Percentiles rank a stretch among this genome's conserved stretches.
phyloP scores from a whole-genome alignment of 139 green algal species.

The Picochlorum sp. region DNA sequence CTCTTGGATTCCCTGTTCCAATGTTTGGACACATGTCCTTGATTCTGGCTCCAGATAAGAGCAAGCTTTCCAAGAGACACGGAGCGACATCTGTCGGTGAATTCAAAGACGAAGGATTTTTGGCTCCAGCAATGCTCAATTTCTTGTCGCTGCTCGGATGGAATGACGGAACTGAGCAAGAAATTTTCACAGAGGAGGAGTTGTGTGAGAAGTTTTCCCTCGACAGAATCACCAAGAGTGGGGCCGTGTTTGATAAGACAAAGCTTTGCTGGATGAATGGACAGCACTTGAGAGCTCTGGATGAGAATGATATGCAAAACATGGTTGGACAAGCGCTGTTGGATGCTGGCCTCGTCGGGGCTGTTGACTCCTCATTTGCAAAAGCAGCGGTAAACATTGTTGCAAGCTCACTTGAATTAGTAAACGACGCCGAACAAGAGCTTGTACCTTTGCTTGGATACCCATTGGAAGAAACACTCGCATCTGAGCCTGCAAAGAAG shows the following conservation, averaged over 20 bases:
- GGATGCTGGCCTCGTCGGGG: constrained; percentile 46
- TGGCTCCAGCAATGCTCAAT: constrained; percentile 92
- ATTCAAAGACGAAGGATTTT: constrained; percentile 85
- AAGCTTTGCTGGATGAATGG: constrained; percentile 86
- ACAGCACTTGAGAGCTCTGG: constrained; percentile 72
- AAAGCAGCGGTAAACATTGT: constrained; percentile 38
- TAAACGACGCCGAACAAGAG: constrained; percentile 42
- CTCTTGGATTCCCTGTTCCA: constrained; percentile 76
- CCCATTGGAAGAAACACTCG: constrained; percentile 75
- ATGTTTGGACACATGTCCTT: constrained; percentile 90
- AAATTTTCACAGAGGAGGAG: constrained; percentile 69
- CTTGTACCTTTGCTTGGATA: constrained; percentile 70
- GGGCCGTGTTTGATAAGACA: constrained; percentile 91
- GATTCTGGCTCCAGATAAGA: constrained; percentile 95
- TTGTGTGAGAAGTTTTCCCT: constrained; percentile 67
- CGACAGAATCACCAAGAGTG: constrained; percentile 90
- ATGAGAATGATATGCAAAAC: constrained; percentile 36
- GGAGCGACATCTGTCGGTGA: constrained; percentile 94
- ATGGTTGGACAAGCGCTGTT: constrained; percentile 40
- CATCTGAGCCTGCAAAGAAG: constrained; percentile 34
- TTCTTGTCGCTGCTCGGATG: constrained; percentile 94
- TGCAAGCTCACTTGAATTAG: constrained; percentile 45
- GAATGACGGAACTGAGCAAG: constrained; percentile 98
- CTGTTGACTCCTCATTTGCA: constrained; percentile 49
- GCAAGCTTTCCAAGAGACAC: constrained; percentile 96